Evolutionary conservation across 1,284 basidiomycete species (phyloP), one percentile per base, ranked within the genome.

Genomic region (Ustilago shanxiensis): DNA sequence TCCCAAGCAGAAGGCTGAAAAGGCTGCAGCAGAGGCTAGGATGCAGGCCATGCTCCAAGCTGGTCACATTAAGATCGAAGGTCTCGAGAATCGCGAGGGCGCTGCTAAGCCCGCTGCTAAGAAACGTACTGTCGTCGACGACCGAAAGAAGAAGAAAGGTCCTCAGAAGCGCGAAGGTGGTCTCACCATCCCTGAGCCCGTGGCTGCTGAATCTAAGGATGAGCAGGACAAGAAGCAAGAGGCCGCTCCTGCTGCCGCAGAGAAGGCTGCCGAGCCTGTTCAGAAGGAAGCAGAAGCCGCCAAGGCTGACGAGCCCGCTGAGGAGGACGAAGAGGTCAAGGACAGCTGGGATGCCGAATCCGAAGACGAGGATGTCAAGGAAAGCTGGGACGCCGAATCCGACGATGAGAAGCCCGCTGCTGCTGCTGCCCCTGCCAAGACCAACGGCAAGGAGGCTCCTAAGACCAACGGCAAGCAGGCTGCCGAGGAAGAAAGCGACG

Each of bases 1-100:
- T 1, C 83, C 84, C 41, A 98, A 97, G 87, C 95, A 99, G 87
- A 98, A 95, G 88, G 93, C 94, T 82, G 95, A 98, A 86, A 92
- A 91, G 80, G 93, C 93, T 18, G 93, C 92, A 68, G 95, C 95
- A 9, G 95, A 98, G 86, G 91, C 94, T 39, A 91, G 95, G 64
- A 93, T 92, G 87, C 91, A 96, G 87, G 96, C 96, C 3, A 90
- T 99, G 66, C 89, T 99, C 57, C 91, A 92, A 24, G 93, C 93
- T 31, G 95, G 95, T 54, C 81, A 83, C 56, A 93, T 94, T 64
- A 92, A 93, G 80, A 92, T 99, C 72, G 95, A 95, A 77, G 97
- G 93, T 67, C 88, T 98, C 45, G 87, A 88, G 26, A 89, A 87
- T 55, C 87, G 87, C 64, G 89, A 87, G 5, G 87, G 88, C 33